Evolutionary conservation across 352 stramenopile species (phyloP), one percentile per base, ranked within the genome.

Genomic region (Globisporangium iwayamae): DNA sequence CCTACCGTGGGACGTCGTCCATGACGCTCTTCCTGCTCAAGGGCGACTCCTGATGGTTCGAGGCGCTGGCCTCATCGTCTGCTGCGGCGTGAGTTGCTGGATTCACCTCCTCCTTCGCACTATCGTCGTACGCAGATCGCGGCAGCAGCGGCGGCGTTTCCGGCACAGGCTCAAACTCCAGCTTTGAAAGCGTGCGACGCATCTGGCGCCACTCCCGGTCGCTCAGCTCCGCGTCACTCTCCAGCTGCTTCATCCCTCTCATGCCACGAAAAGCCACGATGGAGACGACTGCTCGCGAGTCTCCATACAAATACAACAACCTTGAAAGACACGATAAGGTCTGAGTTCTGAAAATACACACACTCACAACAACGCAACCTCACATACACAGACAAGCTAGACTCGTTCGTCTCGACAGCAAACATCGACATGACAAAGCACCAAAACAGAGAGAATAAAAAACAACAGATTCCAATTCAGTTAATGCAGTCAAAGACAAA

Each of bases 121-220:
- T 36, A 25, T 68, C 51, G 28, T 65, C 60, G 39, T 82, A 85
- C 2, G 78, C 36, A 32, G 73, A 77, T 6, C 73, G 63, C 39
- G 75, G 73, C 5, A 82, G 62, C 39, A 85, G 65, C 45, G 60
- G 48, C 22, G 79, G 79, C 4, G 78, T 86, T 75, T 89, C 79
- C 0, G 77, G 79, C 32, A 89, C 77, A 8, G 79, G 75, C n/a
- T 87, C 79, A 38, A 89, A 89, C 38, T 78, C 66, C n/a, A 89
- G 75, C 55, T 76, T 79, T 32, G 75, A 56, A 50, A 89, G 70
- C 57, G 75, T 71, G 7, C 79, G 76, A 1, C 77, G 71, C 75
- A 83, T 87, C 65, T 87, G 73, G 11, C 79, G 74, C 79, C 79
- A 89, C 52, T 87, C 77, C 6, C 71, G 65, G 55, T 87, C 79